Evolutionary conservation across 768 basidiomycete species (phyloP).

Genomic region (Xerocomellus intermedius): DNA sequence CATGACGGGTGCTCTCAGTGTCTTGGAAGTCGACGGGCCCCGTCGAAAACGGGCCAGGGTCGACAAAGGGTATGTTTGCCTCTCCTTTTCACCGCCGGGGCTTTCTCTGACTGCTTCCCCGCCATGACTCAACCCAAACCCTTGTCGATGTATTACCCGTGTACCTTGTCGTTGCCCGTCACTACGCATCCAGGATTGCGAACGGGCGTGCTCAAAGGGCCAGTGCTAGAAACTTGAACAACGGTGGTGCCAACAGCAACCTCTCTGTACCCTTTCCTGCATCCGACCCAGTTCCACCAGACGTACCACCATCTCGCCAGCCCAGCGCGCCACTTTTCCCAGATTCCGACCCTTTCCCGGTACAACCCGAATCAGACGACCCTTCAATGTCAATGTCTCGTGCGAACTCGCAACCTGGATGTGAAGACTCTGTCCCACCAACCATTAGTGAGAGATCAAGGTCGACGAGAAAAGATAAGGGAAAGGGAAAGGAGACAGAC

Average conservation of each 20-base stretch:
- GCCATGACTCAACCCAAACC: conserved; percentile 26
- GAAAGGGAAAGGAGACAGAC: conserved; percentile 47
- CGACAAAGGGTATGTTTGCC: conserved; percentile 64
- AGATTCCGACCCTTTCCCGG: conserved; percentile 52
- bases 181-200: conserved; percentile 42
- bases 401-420: conserved; percentile 50
- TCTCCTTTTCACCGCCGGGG: conserved; percentile 24
- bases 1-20: conserved; percentile 61
- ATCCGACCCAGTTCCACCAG: conserved; percentile 41
- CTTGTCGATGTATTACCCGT: conserved; percentile 24
- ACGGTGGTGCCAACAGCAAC: conserved; percentile 37
- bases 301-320: conserved; percentile 37
- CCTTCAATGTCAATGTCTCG: conserved; percentile 53
- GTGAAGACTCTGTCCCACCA: conserved; percentile 25
- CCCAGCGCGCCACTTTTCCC: conserved; percentile 40
- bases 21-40: conserved; percentile 57
- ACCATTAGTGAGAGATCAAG: conserved; percentile 27
- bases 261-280: conserved; percentile 21
- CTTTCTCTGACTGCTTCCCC: conserved; percentile 24
- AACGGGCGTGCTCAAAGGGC: conserved; percentile 73
- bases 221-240: conserved; percentile 63
- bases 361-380: conserved; percentile 59
- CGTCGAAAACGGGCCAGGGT: conserved; percentile 70
- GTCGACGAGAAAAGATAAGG: conserved; percentile 41
- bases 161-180: conserved; percentile 11